These are phyloP conservation scores for Leptodontidium sp. DNA, from an alignment of 2,329 filamentous ascomycete species.

Conservation along the genomic window DNA sequence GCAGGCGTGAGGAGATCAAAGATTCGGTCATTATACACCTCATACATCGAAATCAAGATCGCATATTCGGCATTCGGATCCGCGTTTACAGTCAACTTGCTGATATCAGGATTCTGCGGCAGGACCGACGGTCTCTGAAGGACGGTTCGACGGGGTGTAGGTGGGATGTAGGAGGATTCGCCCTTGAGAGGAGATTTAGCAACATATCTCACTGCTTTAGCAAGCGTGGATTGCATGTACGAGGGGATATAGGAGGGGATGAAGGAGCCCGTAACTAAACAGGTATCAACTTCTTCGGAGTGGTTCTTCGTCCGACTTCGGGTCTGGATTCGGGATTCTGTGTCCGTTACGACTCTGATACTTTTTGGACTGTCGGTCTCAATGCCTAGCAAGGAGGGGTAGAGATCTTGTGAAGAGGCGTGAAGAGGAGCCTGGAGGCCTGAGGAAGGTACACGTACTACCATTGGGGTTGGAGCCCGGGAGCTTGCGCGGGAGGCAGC, in stretches of 20 bases:
- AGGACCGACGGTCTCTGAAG: conserved; percentile 75
- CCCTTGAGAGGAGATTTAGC: conserved; percentile 57
- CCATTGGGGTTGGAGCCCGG: conserved; percentile 74
- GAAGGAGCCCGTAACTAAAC: conserved; percentile 13
- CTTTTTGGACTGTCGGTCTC: conserved; percentile 44
- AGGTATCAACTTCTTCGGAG: background rate
- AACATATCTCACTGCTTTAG: conserved; percentile 46
- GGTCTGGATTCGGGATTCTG: conserved; percentile 6
- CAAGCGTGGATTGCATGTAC: conserved; percentile 44
- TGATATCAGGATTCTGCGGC: conserved; percentile 78
- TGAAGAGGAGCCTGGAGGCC: conserved; percentile 30
- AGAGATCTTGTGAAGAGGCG: conserved; percentile 33
- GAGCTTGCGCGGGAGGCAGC: conserved; percentile 67
- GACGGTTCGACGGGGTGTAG: conserved; percentile 65
- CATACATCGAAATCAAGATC: conserved; percentile 95
- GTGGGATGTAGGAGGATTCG: conserved; percentile 56
- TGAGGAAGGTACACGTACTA: conserved; percentile 58
- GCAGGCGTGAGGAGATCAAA: conserved; percentile 85
- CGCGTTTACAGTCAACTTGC: conserved; percentile 70
- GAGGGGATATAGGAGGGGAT: conserved; percentile 37
- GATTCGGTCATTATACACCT: conserved; percentile 98
- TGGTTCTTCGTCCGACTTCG: conserved; percentile 20
- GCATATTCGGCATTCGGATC: conserved; percentile 81
- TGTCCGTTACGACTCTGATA: conserved; percentile 37
- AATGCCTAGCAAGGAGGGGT: conserved; percentile 37